Conservation (phyloP, 2,329 filamentous ascomycete genomes). For the Diaporthe eres region DNA sequence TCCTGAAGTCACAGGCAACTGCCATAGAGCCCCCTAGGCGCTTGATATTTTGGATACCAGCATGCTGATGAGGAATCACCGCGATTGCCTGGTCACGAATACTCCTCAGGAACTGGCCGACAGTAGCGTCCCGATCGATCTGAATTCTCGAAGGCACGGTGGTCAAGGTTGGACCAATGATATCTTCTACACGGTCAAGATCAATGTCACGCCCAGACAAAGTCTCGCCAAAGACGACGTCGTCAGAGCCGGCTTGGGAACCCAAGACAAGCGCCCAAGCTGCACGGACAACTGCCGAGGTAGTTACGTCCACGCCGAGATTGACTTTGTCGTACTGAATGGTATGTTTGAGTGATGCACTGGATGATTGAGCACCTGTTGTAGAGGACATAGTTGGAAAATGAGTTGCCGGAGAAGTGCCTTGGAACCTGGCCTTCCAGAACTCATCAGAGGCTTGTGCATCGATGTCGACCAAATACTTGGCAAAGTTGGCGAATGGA, state of each 20-base stretch:
- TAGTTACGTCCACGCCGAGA: neutral
- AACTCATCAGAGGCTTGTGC: constrained; percentile 8
- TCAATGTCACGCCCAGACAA: constrained; percentile 27
- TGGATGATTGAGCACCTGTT: neutral
- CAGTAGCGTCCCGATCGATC: constrained; percentile 46
- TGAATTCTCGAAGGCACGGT: constrained; percentile 68
- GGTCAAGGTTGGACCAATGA: constrained; percentile 61
- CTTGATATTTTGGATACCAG: constrained; percentile 71
- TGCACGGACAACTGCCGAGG: constrained; percentile 57
- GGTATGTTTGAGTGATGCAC: neutral
- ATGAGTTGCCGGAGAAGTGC: constrained; percentile 7
- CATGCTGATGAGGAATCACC: constrained; percentile 73
- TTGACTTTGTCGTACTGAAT: neutral
- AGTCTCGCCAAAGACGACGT: constrained; percentile 31
- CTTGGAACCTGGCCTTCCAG: constrained; percentile 13
- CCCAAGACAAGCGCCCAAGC: constrained; percentile 22
- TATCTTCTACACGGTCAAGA: constrained; percentile 30
- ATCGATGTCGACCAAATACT: constrained; percentile 19
- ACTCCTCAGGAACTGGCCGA: constrained; percentile 48
- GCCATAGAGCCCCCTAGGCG: constrained; percentile 52
- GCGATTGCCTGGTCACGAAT: neutral
- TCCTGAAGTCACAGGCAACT: constrained; percentile 18
- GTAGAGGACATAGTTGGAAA: constrained; percentile 10
- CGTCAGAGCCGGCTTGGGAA: constrained; percentile 7
- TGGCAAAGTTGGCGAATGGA: constrained; percentile 17